Conservation (phyloP, 495 filamentous ascomycete species). For the Hyaloscypha variabilis region DNA sequence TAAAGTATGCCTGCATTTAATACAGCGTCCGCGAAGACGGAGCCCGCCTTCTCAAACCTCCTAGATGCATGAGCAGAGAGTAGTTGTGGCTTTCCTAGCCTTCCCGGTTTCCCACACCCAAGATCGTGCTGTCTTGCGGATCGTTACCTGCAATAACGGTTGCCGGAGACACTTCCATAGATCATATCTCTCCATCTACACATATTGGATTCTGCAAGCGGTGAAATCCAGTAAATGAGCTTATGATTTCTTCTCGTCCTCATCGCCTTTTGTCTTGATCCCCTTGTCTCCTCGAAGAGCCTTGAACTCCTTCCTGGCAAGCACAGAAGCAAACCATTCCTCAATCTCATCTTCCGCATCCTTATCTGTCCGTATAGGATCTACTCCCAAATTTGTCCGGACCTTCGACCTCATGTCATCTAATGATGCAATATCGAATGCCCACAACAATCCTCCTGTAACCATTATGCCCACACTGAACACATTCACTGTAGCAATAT, state of each 20-base stretch:
- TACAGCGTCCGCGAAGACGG: not conserved
- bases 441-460: conserved; percentile 67
- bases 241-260: conserved; percentile 15
- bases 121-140: not conserved
- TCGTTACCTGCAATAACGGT: not conserved
- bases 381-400: conserved; percentile 47
- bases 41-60: not conserved
- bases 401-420: conserved; percentile 67
- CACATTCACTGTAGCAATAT: conserved; percentile 82
- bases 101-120: not conserved
- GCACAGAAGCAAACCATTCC: conserved; percentile 67
- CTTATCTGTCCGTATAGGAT: conserved; percentile 48
- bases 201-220: not conserved
- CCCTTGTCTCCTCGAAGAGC: conserved; percentile 27
- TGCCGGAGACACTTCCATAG: not conserved
- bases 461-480: conserved; percentile 68
- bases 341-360: conserved; percentile 69
- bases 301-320: conserved; percentile 56
- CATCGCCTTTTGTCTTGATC: not conserved
- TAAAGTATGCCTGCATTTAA: not conserved
- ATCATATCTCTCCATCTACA: not conserved
- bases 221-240: not conserved
- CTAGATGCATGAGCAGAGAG: not conserved
- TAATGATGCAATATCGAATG: conserved; percentile 69
- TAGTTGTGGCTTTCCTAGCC: not conserved